Percentiles rank a stretch among this genome's conserved stretches.
Evolutionary conservation across 352 stramenopile species (phyloP).

Genomic region (Phytophthora pluvialis): DNA sequence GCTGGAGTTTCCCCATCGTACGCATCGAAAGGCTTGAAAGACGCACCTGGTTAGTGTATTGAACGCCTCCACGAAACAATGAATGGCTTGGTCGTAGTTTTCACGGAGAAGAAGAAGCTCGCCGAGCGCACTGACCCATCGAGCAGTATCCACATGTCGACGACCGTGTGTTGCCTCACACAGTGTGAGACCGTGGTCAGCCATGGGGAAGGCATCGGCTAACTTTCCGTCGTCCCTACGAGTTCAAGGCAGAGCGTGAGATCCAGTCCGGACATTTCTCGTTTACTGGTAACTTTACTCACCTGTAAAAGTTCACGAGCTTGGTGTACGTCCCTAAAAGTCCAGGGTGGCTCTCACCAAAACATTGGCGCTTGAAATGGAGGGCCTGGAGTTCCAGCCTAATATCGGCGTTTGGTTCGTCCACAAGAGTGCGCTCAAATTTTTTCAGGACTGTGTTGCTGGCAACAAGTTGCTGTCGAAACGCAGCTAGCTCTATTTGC

Average conservation of each 20-base stretch:
- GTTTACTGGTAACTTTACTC: background rate
- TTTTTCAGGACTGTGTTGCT: constrained; percentile 16
- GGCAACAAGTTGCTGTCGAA: constrained; percentile 22
- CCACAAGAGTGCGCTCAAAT: constrained; percentile 25
- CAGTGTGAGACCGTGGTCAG: constrained; percentile 49
- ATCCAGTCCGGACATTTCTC: background rate
- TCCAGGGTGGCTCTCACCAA: constrained; percentile 42
- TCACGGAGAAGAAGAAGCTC: constrained; percentile 44
- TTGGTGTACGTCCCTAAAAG: constrained; percentile 46
- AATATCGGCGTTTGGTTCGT: constrained; percentile 43
- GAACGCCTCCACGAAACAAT: constrained; percentile 46
- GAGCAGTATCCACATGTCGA: constrained; percentile 42
- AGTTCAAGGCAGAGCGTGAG: background rate
- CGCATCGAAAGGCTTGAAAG: background rate
- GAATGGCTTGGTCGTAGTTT: constrained; percentile 39
- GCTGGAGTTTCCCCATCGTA: background rate
- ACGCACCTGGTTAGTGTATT: constrained; percentile 38
- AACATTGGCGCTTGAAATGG: constrained; percentile 49
- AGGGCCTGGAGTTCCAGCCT: constrained; percentile 62
- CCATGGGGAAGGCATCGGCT: constrained; percentile 37
- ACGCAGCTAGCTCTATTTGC: constrained; percentile 38
- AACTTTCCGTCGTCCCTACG: constrained; percentile 33
- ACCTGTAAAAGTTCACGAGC: constrained; percentile 55
- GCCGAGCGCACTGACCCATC: constrained; percentile 52
- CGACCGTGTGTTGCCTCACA: constrained; percentile 46